These are phyloP conservation scores for Sporothrix curviconia DNA, from an alignment of 2,329 filamentous ascomycete species.

Conservation along the genomic window DNA sequence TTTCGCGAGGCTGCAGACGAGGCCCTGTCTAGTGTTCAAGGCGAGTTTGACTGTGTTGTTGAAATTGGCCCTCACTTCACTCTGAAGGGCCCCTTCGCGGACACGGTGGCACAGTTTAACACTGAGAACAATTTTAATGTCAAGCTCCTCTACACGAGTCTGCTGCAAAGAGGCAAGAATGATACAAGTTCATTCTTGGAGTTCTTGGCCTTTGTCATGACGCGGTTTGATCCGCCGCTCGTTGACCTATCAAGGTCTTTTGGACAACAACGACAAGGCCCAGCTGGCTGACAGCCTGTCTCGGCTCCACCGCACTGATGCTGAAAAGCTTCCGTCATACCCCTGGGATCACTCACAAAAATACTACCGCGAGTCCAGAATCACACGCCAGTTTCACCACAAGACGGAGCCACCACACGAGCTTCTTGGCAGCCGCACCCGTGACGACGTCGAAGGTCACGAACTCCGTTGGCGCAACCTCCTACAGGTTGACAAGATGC, in stretches of 20 bases:
- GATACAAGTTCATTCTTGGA: constrained; percentile 27
- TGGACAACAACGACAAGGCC: constrained; percentile 20
- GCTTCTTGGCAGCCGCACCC: constrained; percentile 17
- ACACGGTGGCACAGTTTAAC: constrained; percentile 13
- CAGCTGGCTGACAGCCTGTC: neutral
- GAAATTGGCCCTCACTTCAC: constrained; percentile 26
- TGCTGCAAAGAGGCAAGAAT: constrained; percentile 27
- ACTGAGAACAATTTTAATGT: constrained; percentile 21
- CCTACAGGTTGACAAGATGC: constrained; percentile 12
- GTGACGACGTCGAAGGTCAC: constrained; percentile 13
- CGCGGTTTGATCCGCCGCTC: constrained; percentile 23
- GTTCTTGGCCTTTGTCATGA: constrained; percentile 31
- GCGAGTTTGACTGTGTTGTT: constrained; percentile 29
- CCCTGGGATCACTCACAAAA: constrained; percentile 17
- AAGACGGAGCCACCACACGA: constrained; percentile 11
- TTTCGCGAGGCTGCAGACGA: constrained; percentile 19
- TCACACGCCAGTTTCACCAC: constrained; percentile 11
- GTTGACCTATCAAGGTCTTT: constrained; percentile 20
- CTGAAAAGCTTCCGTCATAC: constrained; percentile 19
- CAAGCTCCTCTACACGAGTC: constrained; percentile 29
- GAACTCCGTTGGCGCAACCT: constrained; percentile 17
- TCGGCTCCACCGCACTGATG: constrained; percentile 6
- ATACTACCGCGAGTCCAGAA: constrained; percentile 18
- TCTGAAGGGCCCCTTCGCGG: constrained; percentile 18
- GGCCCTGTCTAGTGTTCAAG: constrained; percentile 16